These are phyloP conservation scores for Trichosporon sp. DNA, from an alignment of 1,284 basidiomycete species.

Conservation along the genomic window DNA sequence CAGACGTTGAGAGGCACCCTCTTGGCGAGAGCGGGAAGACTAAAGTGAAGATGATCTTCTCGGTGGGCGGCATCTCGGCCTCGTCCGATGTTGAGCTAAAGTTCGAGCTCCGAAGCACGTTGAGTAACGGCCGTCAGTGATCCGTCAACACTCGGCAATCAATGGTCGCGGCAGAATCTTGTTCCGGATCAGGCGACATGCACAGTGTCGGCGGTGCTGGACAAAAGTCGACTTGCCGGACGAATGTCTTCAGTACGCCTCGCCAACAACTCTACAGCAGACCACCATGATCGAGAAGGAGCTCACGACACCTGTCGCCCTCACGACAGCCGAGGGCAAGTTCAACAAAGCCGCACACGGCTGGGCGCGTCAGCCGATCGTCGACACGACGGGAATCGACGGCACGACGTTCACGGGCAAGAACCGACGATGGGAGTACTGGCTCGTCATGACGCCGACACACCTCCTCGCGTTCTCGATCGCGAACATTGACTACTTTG, in stretches of 20 bases:
- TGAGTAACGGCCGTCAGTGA: not conserved
- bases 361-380: slow-evolving; percentile 12
- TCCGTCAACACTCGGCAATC: no score
- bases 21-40: not conserved
- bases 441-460: slow-evolving; percentile 14
- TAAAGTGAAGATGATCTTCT: not conserved
- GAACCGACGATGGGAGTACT: slow-evolving; percentile 21
- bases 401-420: not conserved
- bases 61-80: no score
- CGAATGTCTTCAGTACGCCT: no score
- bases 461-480: slow-evolving; percentile 10
- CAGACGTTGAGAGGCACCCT: no score
- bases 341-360: slow-evolving; percentile 15
- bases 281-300: slow-evolving; percentile 4
- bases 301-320: slow-evolving; percentile 9
- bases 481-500: slow-evolving; percentile 8
- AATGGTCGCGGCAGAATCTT: no score
- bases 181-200: no score
- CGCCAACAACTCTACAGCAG: not conserved
- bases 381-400: slow-evolving; percentile 10
- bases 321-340: slow-evolving; percentile 4
- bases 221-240: no score
- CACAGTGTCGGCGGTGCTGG: no score
- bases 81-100: no score
- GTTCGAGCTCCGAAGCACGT: not conserved